Percentiles rank a stretch among this genome's conserved stretches.
These are phyloP conservation scores for Rhodotorula diobovata DNA, from an alignment of 768 basidiomycete species.

Conservation along the genomic window DNA sequence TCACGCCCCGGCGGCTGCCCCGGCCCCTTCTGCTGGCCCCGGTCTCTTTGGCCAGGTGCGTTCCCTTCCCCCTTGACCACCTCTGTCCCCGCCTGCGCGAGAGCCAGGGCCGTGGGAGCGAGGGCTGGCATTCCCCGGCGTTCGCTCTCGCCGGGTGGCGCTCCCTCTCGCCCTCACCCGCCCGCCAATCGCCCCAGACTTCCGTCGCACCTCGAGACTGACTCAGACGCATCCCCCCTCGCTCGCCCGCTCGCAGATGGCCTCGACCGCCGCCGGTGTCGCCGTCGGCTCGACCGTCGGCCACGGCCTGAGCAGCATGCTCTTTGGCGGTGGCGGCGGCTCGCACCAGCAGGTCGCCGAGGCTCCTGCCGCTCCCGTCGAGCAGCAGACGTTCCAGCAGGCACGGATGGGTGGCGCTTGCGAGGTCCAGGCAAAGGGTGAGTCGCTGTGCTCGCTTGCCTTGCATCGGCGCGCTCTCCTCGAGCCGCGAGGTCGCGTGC, in stretches of 20 bases:
- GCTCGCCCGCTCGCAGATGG: constrained; percentile 32
- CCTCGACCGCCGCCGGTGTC: constrained; percentile 69
- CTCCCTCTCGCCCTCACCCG: too few relatives aligned
- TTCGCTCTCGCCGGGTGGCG: too few relatives aligned
- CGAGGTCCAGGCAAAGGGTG: constrained; percentile 76
- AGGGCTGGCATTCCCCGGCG: too few relatives aligned
- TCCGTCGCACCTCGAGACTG: background rate
- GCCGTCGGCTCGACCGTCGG: constrained; percentile 82
- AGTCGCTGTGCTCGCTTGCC: constrained; percentile 19
- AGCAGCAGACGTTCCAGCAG: constrained; percentile 50
- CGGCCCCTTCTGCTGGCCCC: constrained; percentile 8
- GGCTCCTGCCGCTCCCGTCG: constrained; percentile 54
- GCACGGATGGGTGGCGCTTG: constrained; percentile 54
- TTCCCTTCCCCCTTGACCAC: background rate
- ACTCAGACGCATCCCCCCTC: background rate
- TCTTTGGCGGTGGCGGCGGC: constrained; percentile 66
- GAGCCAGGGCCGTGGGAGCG: too few relatives aligned
- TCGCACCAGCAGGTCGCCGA: constrained; percentile 52
- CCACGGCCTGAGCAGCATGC: constrained; percentile 83
- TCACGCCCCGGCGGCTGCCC: background rate
- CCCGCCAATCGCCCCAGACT: too few relatives aligned
- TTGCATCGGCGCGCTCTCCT: constrained; percentile 4
- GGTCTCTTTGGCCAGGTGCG: constrained; percentile 28
- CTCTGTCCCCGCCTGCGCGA: background rate
- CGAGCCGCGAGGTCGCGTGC: background rate